A percentile compares a stretch with the other conserved stretches of the same genome.
phyloP scores from a whole-genome alignment of 2,329 filamentous ascomycete species.

The Atkinsonella texensis region DNA sequence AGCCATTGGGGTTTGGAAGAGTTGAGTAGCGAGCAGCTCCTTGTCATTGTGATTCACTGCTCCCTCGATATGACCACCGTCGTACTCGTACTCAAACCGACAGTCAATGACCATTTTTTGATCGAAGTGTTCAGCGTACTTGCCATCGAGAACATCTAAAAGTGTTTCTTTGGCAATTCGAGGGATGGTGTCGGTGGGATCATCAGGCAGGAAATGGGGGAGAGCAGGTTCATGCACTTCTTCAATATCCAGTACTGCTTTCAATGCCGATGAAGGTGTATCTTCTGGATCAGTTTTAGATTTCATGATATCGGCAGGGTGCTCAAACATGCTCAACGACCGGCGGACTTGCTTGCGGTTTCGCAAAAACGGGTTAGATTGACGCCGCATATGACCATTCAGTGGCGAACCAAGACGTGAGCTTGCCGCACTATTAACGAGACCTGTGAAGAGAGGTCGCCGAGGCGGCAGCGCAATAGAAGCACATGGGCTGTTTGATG shows the following conservation, averaged over 20 bases:
- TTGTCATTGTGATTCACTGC: slow-evolving; percentile 97
- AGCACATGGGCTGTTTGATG: slow-evolving; percentile 46
- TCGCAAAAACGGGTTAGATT: slow-evolving; percentile 57
- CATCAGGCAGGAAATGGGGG: slow-evolving; percentile 73
- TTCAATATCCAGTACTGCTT: slow-evolving; percentile 76
- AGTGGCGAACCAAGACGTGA: slow-evolving; percentile 66
- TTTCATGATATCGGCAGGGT: slow-evolving; percentile 77
- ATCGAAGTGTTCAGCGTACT: slow-evolving; percentile 64
- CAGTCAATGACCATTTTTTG: slow-evolving; percentile 87
- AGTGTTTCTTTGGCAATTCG: slow-evolving; percentile 75
- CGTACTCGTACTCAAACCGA: slow-evolving; percentile 97
- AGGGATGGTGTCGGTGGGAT: slow-evolving; percentile 74
- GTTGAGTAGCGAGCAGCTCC: slow-evolving; percentile 65
- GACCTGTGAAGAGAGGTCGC: slow-evolving; percentile 52
- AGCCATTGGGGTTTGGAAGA: slow-evolving; percentile 58
- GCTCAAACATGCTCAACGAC: slow-evolving; percentile 96
- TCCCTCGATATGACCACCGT: slow-evolving; percentile 86
- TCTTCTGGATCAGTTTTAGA: slow-evolving; percentile 51
- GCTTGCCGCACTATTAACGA: slow-evolving; percentile 33
- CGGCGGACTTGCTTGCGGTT: slow-evolving; percentile 82
- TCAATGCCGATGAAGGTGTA: slow-evolving; percentile 35
- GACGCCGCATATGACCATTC: slow-evolving; percentile 57
- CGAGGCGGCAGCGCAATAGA: slow-evolving; percentile 46
- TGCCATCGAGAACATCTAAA: slow-evolving; percentile 76
- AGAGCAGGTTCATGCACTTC: slow-evolving; percentile 61